phyloP scores from a whole-genome alignment of 148 eudicot species.

The Arbutus unedo region DNA sequence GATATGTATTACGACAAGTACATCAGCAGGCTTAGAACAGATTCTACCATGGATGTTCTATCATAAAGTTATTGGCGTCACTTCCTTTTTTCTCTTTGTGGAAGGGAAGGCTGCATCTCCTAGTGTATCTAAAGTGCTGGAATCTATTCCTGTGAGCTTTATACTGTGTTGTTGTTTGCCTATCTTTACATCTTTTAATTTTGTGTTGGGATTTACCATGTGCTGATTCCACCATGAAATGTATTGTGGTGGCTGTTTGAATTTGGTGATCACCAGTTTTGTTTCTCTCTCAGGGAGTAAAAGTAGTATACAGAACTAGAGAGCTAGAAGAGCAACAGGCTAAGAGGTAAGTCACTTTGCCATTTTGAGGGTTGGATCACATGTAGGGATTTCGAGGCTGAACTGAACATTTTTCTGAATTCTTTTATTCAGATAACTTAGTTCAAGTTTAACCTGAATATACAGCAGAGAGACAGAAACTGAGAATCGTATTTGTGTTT shows the following conservation, averaged over 20 bases:
- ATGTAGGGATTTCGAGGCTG: neutral
- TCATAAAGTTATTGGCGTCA: slow-evolving; percentile 86
- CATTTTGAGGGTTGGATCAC: neutral
- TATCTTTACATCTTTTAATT: neutral
- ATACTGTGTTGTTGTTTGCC: neutral
- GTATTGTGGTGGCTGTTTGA: neutral
- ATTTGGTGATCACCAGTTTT: neutral
- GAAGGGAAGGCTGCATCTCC: slow-evolving; percentile 94
- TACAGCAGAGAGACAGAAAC: neutral
- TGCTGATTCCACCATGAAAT: neutral
- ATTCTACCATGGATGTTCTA: slow-evolving; percentile 87
- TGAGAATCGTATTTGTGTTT: neutral
- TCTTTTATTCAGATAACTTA: no score
- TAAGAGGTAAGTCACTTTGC: slow-evolving; percentile 53
- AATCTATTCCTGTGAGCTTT: slow-evolving; percentile 79
- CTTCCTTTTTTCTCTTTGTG: slow-evolving; percentile 78
- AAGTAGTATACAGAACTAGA: slow-evolving; percentile 76
- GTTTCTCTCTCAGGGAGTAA: slow-evolving; percentile 60
- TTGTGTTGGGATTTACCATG: neutral
- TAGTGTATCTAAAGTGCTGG: slow-evolving; percentile 70
- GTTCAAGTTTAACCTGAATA: no score
- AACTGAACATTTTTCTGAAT: neutral
- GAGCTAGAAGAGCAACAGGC: slow-evolving; percentile 87
- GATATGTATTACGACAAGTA: slow-evolving; percentile 77
- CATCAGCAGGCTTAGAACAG: slow-evolving; percentile 77